Conservation (phyloP, 192 early-diverging fungal species). For the Coemansia erecta region DNA sequence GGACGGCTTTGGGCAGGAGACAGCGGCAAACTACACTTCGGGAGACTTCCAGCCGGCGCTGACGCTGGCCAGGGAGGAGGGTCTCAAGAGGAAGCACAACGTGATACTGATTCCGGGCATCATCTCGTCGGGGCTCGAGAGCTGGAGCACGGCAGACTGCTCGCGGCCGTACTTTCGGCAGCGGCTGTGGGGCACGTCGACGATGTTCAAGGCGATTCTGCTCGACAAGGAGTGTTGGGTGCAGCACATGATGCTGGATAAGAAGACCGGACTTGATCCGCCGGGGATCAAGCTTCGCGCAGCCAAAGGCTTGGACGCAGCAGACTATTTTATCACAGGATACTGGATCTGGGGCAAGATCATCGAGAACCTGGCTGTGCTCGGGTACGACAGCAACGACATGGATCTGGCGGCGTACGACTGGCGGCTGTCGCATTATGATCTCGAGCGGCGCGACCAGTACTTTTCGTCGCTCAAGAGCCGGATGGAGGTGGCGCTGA, state of each 20-base stretch:
- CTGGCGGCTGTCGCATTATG: slow-evolving; percentile 78
- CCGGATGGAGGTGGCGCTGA: slow-evolving; percentile 62
- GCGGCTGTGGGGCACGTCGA: slow-evolving; percentile 80
- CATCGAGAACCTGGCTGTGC: slow-evolving; percentile 78
- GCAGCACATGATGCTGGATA: slow-evolving; percentile 78
- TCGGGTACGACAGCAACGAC: slow-evolving; percentile 84
- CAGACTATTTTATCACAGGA: slow-evolving; percentile 87
- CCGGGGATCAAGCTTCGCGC: slow-evolving; percentile 77
- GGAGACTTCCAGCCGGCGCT: slow-evolving; percentile 50
- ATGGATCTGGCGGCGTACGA: slow-evolving; percentile 88
- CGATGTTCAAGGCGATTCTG: slow-evolving; percentile 81
- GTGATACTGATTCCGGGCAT: slow-evolving; percentile 87
- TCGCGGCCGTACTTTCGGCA: slow-evolving; percentile 82
- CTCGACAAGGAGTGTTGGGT: slow-evolving; percentile 88
- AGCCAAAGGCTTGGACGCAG: slow-evolving; percentile 81
- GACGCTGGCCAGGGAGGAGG: slow-evolving; percentile 31
- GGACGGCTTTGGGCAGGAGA: slow-evolving; percentile 5
- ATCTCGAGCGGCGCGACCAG: slow-evolving; percentile 77
- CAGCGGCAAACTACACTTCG: slow-evolving; percentile 7
- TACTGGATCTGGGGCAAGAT: slow-evolving; percentile 89
- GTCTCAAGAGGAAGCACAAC: slow-evolving; percentile 45
- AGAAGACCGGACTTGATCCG: slow-evolving; percentile 81
- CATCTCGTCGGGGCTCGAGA: slow-evolving; percentile 83
- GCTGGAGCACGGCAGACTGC: slow-evolving; percentile 78
- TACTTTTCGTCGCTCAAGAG: slow-evolving; percentile 78